These are phyloP conservation scores for Punica granatum DNA, from an alignment of 345 rosid genomes.

Conservation along the genomic window DNA sequence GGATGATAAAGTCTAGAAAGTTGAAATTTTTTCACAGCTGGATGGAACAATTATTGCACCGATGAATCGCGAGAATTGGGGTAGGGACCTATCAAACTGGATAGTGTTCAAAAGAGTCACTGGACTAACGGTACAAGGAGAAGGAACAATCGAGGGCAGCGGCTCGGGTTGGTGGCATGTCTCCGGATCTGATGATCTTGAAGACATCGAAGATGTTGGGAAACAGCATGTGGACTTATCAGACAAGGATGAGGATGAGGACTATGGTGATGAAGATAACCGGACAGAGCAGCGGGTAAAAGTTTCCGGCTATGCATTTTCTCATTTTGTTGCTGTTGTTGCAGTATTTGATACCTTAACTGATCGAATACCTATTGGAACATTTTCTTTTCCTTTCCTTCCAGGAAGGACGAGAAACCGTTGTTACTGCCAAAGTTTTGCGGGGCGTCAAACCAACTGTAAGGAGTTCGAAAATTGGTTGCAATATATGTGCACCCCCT, in stretches of 20 bases:
- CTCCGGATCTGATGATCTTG: conserved; percentile 21
- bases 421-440: background rate
- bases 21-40: conserved; percentile 12
- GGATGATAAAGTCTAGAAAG: background rate
- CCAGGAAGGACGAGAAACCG: background rate
- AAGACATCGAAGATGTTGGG: background rate
- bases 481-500: background rate
- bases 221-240: background rate
- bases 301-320: background rate
- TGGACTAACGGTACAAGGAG: conserved; percentile 23
- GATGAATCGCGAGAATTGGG: conserved; percentile 25
- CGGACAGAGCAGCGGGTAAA: too few relatives aligned
- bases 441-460: background rate
- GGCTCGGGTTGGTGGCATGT: conserved; percentile 34
- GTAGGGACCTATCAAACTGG: conserved; percentile 20
- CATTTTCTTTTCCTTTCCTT: background rate
- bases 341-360: background rate
- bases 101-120: conserved; percentile 19
- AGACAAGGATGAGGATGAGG: background rate
- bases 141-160: conserved; percentile 31
- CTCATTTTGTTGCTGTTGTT: background rate
- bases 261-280: background rate
- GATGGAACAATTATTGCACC: conserved; percentile 34
- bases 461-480: background rate
- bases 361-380: background rate